A percentile compares a stretch with the other conserved stretches of the same genome.
phyloP scores from a whole-genome alignment of 441 rosid species.

The Euphorbia schlechtendalii region DNA sequence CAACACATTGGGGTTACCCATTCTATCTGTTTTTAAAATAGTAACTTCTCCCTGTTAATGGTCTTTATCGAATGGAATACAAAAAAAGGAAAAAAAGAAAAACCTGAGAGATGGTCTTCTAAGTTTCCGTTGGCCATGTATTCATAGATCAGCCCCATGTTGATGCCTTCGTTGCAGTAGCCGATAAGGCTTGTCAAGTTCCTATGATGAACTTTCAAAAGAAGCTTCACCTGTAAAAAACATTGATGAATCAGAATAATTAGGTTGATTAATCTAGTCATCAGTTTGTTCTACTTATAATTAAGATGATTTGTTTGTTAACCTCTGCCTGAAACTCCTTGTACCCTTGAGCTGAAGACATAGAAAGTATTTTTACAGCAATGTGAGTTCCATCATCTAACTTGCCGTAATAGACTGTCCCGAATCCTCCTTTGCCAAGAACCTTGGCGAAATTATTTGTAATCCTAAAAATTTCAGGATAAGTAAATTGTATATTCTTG shows the following conservation, averaged over 20 bases:
- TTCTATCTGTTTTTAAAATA: conserved; percentile 5
- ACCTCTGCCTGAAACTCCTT: conserved; percentile 29
- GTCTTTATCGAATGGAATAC: background rate
- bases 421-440: conserved; percentile 33
- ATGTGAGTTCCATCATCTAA: conserved; percentile 26
- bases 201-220: conserved; percentile 51
- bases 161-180: conserved; percentile 43
- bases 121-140: conserved; percentile 50
- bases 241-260: background rate
- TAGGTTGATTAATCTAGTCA: background rate
- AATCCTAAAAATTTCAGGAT: conserved; percentile 22
- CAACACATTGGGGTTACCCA: conserved; percentile 5
- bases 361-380: conserved; percentile 36
- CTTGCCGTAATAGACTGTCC: conserved; percentile 30
- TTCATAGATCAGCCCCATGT: conserved; percentile 38
- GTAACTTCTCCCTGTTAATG: background rate
- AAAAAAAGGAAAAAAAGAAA: background rate
- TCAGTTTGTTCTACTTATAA: too few species aligned
- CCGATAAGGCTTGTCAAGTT: conserved; percentile 45
- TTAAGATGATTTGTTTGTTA: background rate
- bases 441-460: conserved; percentile 29
- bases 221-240: conserved; percentile 32
- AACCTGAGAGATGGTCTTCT: conserved; percentile 35
- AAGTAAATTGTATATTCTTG: conserved; percentile 19
- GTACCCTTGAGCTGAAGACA: conserved; percentile 28